Conservation (phyloP, 768 basidiomycete species). For the Boletus reticuloceps region DNA sequence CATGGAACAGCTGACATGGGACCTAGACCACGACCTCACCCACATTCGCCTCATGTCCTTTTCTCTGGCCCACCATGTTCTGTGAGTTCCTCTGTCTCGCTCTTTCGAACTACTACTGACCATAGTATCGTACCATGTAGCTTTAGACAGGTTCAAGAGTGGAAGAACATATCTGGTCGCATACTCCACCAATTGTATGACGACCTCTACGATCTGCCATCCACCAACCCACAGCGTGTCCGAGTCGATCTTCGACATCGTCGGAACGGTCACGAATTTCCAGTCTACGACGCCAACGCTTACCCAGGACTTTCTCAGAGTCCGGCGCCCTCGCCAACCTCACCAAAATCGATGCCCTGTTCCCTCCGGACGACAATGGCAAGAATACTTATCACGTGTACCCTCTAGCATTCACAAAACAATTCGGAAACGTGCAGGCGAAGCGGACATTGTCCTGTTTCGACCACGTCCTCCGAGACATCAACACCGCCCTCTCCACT, state of each 20-base stretch:
- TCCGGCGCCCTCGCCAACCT: constrained; percentile 7
- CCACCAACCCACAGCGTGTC: neutral
- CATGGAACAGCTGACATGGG: no score
- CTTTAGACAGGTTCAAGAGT: neutral
- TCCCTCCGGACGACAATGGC: neutral
- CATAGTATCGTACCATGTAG: neutral
- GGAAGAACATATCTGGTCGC: neutral
- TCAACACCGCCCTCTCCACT: neutral
- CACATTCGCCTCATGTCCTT: neutral
- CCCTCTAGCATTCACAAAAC: neutral
- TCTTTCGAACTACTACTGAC: no score
- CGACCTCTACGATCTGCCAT: neutral
- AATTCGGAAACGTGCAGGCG: neutral
- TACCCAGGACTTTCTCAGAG: fast-evolving
- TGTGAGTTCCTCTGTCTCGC: neutral
- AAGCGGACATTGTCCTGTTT: fast-evolving
- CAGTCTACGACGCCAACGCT: neutral
- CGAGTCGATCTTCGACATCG: neutral
- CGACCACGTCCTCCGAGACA: fast-evolving
- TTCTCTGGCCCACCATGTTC: constrained; percentile 3
- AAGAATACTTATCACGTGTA: neutral
- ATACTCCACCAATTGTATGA: neutral
- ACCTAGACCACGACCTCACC: neutral
- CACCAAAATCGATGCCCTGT: neutral
- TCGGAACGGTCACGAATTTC: neutral